These are phyloP conservation scores for Escallonia herrerae DNA, from an alignment of 129 eudicot species.

Conservation along the genomic window DNA sequence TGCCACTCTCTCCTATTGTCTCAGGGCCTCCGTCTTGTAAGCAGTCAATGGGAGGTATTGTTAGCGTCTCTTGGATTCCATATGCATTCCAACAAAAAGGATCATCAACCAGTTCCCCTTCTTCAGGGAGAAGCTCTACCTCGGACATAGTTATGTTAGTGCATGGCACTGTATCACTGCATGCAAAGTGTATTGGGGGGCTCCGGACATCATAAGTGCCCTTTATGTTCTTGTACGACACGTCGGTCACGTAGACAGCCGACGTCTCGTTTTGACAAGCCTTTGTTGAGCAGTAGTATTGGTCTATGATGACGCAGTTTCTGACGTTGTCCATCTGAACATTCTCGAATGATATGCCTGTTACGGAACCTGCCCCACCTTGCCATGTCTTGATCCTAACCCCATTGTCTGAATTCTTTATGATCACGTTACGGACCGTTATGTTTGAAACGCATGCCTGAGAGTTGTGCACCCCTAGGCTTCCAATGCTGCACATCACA, in stretches of 20 bases:
- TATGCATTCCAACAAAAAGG: constrained; percentile 98
- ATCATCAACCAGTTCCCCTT: constrained; percentile 78
- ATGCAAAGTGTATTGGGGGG: constrained; percentile 94
- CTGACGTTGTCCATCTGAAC: constrained; percentile 86
- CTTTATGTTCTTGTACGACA: constrained; percentile 71
- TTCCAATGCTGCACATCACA: constrained; percentile 61
- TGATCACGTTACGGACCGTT: constrained; percentile 65
- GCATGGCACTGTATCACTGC: constrained; percentile 85
- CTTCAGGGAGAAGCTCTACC: constrained; percentile 70
- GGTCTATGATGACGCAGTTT: constrained; percentile 86
- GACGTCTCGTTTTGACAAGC: constrained; percentile 75
- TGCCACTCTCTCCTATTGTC: constrained; percentile 17
- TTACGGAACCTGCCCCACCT: constrained; percentile 90
- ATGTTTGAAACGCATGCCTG: constrained; percentile 92
- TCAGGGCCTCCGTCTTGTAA: constrained; percentile 77
- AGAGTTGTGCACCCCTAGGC: constrained; percentile 82
- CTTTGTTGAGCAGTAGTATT: constrained; percentile 79
- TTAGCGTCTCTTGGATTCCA: constrained; percentile 77
- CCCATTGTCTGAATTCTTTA: constrained; percentile 84
- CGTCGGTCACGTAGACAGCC: constrained; percentile 65
- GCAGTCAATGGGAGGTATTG: constrained; percentile 92
- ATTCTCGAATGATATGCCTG: constrained; percentile 76
- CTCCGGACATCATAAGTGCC: constrained; percentile 80
- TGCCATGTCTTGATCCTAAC: constrained; percentile 98
- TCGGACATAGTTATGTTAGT: constrained; percentile 95